phyloP scores from a whole-genome alignment of 2,329 filamentous ascomycete genomes.

The Xylaria multiplex region DNA sequence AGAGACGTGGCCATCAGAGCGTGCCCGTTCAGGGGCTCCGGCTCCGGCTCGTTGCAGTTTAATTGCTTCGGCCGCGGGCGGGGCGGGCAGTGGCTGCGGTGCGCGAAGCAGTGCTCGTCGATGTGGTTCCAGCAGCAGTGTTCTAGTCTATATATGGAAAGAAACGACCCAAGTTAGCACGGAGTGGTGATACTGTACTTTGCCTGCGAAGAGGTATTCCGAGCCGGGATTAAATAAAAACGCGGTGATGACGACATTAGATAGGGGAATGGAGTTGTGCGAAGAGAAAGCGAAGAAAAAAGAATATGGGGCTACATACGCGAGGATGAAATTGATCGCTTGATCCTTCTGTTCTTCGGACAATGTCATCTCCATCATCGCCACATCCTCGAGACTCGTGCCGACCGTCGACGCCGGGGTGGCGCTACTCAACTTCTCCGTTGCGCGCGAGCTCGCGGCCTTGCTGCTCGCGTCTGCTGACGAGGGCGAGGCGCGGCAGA shows the following conservation, averaged over 20 bases:
- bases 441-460: slow-evolving; percentile 2
- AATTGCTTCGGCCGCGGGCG: slow-evolving; percentile 37
- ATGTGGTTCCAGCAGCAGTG: slow-evolving; percentile 65
- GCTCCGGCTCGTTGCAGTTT: slow-evolving; percentile 36
- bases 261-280: not conserved
- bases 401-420: slow-evolving; percentile 15
- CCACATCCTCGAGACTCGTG: slow-evolving; percentile 18
- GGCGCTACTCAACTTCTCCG: slow-evolving; percentile 13
- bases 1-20: slow-evolving; percentile 46
- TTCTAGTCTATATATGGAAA: slow-evolving; percentile 55
- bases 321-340: slow-evolving; percentile 64
- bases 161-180: slow-evolving; percentile 5
- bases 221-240: not conserved
- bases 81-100: slow-evolving; percentile 44
- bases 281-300: not conserved
- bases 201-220: not conserved
- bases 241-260: not conserved
- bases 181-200: not conserved
- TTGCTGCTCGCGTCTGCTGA: not conserved
- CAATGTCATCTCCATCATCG: slow-evolving; percentile 32
- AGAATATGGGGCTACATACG: slow-evolving; percentile 51
- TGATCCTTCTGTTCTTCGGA: slow-evolving; percentile 56
- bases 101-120: slow-evolving; percentile 53
- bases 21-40: slow-evolving; percentile 42
- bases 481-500: slow-evolving; percentile 47